A percentile compares a stretch with the other conserved stretches of the same genome.
These are phyloP conservation scores for Mortierella sp. DNA, from an alignment of 371 early-diverging fungal genomes.

Conservation along the genomic window DNA sequence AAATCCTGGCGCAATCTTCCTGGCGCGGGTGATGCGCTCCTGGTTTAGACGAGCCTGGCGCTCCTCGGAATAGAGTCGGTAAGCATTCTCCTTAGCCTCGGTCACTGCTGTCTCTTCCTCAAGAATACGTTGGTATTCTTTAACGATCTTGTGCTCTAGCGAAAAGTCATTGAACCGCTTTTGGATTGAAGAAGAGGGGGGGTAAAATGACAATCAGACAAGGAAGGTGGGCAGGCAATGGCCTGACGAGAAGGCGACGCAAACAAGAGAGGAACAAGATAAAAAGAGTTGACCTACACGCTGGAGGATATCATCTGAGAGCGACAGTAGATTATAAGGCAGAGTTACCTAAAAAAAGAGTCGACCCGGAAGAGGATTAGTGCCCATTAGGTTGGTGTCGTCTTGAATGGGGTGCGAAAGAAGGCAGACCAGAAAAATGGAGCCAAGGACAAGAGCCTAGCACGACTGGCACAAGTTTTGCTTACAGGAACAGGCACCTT, in stretches of 20 bases:
- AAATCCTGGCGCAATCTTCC: slow-evolving; percentile 52
- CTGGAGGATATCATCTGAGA: slow-evolving; percentile 23
- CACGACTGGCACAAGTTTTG: slow-evolving; percentile 2
- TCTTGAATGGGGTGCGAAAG: background rate
- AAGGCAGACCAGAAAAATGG: background rate
- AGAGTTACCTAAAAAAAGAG: slow-evolving; percentile 38
- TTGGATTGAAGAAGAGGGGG: slow-evolving; percentile 7
- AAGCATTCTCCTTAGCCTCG: slow-evolving; percentile 39
- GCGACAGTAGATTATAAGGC: slow-evolving; percentile 32
- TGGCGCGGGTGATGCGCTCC: slow-evolving; percentile 38
- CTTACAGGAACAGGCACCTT: slow-evolving; percentile 31
- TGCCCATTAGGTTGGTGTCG: background rate
- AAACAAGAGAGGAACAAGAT: background rate
- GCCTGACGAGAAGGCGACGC: too few relatives aligned
- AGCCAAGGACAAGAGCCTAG: background rate
- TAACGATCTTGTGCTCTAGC: slow-evolving; percentile 43
- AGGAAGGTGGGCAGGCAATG: background rate
- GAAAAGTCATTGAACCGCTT: slow-evolving; percentile 46
- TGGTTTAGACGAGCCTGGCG: slow-evolving; percentile 47
- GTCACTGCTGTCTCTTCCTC: slow-evolving; percentile 35
- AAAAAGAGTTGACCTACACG: slow-evolving; percentile 20
- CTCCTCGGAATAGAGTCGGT: slow-evolving; percentile 34
- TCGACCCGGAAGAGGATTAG: background rate
- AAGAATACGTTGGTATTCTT: slow-evolving; percentile 46
- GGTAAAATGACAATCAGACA: slow-evolving; percentile 6